Base-by-base conservation (phyloP, 345 rosid species). In the Chamaenerion angustifolium region DNA sequence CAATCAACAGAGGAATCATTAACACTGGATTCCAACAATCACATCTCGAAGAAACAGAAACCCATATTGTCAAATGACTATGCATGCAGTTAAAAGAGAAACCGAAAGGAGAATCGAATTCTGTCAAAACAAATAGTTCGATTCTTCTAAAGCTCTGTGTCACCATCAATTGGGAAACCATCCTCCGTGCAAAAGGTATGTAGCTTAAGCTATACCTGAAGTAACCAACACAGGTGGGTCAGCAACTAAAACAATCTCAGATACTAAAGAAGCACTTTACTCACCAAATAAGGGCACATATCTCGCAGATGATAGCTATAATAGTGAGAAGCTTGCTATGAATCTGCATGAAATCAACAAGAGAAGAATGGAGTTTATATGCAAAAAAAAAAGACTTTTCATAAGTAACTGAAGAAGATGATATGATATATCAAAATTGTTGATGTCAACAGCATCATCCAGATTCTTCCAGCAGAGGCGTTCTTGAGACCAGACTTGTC, bases 171-270 rank as follows among this genome's bases (percentile, higher is more conserved):
- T 78, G 68, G 11, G 96, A 87, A 61, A 92, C 82, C 71, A 79
- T 77, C 56, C 79, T 75, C 16, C 94, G 71, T 16, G 94, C 96
- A 54, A 92, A 92, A 27, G 96, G 98, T 42, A 92, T 77, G 37
- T 82, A 92, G 57, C 95, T 87, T 59, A 92, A 74, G 56, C 93
- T 58, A 70, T 87, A 92, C 98, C 98, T 92, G 95, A 47, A 78
- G 63, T 49, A 42, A 35, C 44, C 42, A 41, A 11, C 13, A 41
- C 14, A 15, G 19, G 23, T 46, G 16, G n/a, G 35, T 19, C 31
- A 31, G 27, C 16, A 16, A 16, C 13, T 31, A 16, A 42, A 35
- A 19, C 42, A 54, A 8, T 14, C n/a, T 42, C 8, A 3, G 8
- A 15, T 35, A 8, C 5, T n/a, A 31, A 1, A 8, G 47, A 54